Conservation (phyloP, 2,329 filamentous ascomycete genomes). For the Fusarium sp. region DNA sequence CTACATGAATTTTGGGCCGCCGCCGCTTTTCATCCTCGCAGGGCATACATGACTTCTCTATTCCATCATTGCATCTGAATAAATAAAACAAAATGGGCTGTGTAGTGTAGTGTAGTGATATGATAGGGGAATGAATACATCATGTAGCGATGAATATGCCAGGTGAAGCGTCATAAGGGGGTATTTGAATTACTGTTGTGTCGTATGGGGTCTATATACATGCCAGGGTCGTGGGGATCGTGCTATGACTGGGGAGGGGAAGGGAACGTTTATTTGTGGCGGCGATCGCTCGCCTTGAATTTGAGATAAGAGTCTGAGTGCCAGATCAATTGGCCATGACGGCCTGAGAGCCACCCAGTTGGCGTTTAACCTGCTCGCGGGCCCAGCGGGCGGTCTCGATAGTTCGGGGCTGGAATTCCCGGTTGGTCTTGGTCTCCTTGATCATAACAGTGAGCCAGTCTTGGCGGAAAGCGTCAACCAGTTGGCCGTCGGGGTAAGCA, state of each 20-base stretch:
- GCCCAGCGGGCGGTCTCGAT: constrained; percentile 97
- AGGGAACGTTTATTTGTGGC: constrained; percentile 23
- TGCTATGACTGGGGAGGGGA: constrained; percentile 44
- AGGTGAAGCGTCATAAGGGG: constrained; percentile 48
- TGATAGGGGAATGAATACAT: constrained; percentile 37
- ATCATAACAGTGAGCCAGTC: constrained; percentile 92
- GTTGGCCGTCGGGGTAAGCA: constrained; percentile 90
- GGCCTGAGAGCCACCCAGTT: constrained; percentile 66
- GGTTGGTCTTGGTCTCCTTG: constrained; percentile 89
- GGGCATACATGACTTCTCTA: constrained; percentile 56
- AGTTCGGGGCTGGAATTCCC: constrained; percentile 85
- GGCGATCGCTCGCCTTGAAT: neutral
- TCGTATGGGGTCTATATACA: constrained; percentile 52
- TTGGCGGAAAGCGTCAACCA: constrained; percentile 83
- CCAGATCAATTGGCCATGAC: constrained; percentile 60
- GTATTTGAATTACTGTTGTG: constrained; percentile 54
- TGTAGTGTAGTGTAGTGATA: constrained; percentile 36
- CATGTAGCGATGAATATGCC: constrained; percentile 38
- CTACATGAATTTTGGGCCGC: constrained; percentile 55
- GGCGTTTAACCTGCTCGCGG: constrained; percentile 95
- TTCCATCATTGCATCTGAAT: constrained; percentile 49
- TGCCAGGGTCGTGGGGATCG: constrained; percentile 52
- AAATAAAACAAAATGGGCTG: constrained; percentile 42
- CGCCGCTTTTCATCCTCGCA: constrained; percentile 47
- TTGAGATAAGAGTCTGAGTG: neutral